These are phyloP conservation scores for Trichosanthes truncata DNA, from an alignment of 306 rosid genomes.

Conservation along the genomic window DNA sequence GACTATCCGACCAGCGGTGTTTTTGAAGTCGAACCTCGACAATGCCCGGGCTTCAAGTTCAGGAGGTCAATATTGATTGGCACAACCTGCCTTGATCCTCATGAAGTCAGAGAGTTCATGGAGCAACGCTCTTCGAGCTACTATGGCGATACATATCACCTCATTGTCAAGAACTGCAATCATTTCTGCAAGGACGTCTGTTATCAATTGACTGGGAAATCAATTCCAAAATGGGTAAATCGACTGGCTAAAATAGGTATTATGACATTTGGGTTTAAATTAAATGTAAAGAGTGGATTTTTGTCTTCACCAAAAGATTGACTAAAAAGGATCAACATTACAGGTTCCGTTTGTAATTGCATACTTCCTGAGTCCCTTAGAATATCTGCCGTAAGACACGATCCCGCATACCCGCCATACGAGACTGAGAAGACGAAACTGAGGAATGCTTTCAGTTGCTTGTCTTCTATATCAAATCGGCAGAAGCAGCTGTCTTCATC, in stretches of 20 bases:
- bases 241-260: conserved; percentile 87
- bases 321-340: conserved; percentile 1
- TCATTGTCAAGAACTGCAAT: conserved; percentile 92
- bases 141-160: conserved; percentile 85
- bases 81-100: conserved; percentile 64
- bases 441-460: conserved; percentile 47
- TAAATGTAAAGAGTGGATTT: background rate
- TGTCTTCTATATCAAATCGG: conserved; percentile 84
- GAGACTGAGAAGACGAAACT: conserved; percentile 74
- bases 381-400: conserved; percentile 62
- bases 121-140: conserved; percentile 62
- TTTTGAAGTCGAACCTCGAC: conserved; percentile 95
- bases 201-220: conserved; percentile 73
- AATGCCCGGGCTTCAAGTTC: conserved; percentile 95
- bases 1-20: conserved; percentile 94
- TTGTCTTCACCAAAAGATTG: background rate
- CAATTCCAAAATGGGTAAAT: conserved; percentile 95
- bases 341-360: conserved; percentile 87
- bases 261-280: background rate
- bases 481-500: conserved; percentile 85
- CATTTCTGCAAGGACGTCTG: conserved; percentile 97
- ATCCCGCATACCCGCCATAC: conserved; percentile 41
- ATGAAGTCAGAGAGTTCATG: conserved; percentile 88
- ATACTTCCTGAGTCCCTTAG: conserved; percentile 77
- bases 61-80: conserved; percentile 84